Conservation (phyloP, 2,329 filamentous ascomycete genomes). For the Curvularia eragrostidis region DNA sequence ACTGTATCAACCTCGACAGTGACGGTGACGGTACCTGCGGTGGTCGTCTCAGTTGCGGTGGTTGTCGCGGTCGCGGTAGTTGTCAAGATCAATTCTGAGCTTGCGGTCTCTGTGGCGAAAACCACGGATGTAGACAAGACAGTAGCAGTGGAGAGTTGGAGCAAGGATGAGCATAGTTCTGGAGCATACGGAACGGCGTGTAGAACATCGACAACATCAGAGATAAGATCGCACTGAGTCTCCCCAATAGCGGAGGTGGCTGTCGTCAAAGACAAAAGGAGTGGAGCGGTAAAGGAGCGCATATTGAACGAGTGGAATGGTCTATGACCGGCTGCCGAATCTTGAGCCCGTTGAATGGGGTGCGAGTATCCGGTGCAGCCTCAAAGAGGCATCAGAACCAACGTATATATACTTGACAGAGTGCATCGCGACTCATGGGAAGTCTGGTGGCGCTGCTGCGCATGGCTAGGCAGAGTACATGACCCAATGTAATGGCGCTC, state of each 20-base stretch:
- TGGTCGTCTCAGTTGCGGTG: not conserved
- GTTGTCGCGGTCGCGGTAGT: not conserved
- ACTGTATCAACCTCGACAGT: not conserved
- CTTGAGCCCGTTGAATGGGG: not conserved
- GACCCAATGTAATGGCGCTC: not conserved
- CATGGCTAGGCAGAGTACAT: not conserved
- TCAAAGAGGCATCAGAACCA: not conserved
- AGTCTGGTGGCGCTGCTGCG: not conserved
- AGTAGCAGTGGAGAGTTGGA: not conserved
- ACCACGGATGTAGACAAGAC: not conserved
- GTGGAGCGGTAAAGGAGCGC: slow-evolving; percentile 1
- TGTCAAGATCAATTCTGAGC: not conserved
- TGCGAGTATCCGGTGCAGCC: not conserved
- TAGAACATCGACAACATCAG: not conserved
- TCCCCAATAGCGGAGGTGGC: slow-evolving; percentile 1
- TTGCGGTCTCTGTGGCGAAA: not conserved
- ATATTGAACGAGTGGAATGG: not conserved
- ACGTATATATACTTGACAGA: not conserved
- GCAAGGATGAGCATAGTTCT: slow-evolving; percentile 3
- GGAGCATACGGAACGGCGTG: not conserved
- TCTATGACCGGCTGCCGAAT: slow-evolving; percentile 2
- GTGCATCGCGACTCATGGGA: too few relatives aligned
- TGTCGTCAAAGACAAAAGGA: slow-evolving; percentile 4
- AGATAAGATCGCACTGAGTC: not conserved
- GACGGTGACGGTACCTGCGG: not conserved